These are phyloP conservation scores for Zasmidium citrigriseum DNA, from an alignment of 2,329 filamentous ascomycete species.

Conservation along the genomic window DNA sequence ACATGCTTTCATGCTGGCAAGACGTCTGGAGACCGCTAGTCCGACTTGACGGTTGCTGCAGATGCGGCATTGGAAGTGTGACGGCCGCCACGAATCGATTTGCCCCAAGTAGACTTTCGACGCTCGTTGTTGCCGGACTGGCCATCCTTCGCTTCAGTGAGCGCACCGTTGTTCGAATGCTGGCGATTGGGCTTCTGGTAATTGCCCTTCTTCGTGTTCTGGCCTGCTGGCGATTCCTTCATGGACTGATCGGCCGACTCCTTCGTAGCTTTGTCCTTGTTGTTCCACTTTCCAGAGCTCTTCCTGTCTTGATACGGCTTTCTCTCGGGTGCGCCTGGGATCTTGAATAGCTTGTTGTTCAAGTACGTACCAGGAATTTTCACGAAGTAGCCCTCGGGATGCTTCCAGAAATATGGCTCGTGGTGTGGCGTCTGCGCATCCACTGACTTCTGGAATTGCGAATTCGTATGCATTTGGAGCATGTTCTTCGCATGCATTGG, in stretches of 20 bases:
- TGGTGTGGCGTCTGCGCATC: slow-evolving; percentile 16
- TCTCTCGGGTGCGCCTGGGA: slow-evolving; percentile 9
- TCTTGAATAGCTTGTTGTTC: slow-evolving; percentile 25
- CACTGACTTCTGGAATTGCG: slow-evolving; percentile 14
- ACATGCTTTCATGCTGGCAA: background rate
- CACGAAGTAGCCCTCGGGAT: slow-evolving; percentile 27
- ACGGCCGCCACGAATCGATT: background rate
- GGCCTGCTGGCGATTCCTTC: background rate
- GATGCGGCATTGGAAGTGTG: background rate
- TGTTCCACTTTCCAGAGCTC: slow-evolving; percentile 18
- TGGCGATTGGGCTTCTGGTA: slow-evolving; percentile 8
- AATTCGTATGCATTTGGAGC: slow-evolving; percentile 17
- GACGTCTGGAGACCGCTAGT: background rate
- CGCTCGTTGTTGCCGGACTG: background rate
- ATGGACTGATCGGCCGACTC: background rate
- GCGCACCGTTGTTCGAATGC: slow-evolving; percentile 1
- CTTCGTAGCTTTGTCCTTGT: slow-evolving; percentile 10
- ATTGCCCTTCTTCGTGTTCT: background rate
- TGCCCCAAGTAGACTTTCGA: background rate
- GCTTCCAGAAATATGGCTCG: slow-evolving; percentile 20
- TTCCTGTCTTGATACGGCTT: slow-evolving; percentile 17
- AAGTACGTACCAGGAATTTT: slow-evolving; percentile 27
- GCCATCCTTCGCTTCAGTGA: background rate
- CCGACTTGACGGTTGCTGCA: background rate
- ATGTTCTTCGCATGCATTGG: slow-evolving; percentile 21